phyloP scores from a whole-genome alignment of 768 basidiomycete species.

The Kwoniella bestiolae region DNA sequence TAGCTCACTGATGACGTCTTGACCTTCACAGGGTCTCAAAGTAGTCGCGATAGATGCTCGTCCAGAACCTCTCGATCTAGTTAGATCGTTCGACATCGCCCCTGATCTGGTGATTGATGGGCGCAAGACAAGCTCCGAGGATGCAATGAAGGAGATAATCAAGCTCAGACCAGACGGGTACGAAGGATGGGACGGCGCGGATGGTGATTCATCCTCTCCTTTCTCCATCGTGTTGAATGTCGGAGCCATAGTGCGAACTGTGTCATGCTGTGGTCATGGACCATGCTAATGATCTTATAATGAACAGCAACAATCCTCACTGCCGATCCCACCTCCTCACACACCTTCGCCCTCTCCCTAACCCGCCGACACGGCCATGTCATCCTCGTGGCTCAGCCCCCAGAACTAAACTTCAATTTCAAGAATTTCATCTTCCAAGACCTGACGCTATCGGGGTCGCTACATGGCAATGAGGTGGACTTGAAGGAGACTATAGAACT shows the following conservation, averaged over 20 bases:
- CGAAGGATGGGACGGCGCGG: conserved; percentile 27
- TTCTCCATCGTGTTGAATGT: too few relatives aligned
- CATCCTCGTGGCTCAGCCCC: conserved; percentile 29
- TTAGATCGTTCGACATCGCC: conserved; percentile 4
- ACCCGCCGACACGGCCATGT: conserved; percentile 27
- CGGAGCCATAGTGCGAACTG: too few relatives aligned
- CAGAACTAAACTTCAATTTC: conserved; percentile 14
- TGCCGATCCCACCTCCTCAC: conserved; percentile 25
- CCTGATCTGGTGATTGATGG: conserved; percentile 32
- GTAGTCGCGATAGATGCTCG: conserved; percentile 37
- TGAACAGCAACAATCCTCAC: conserved; percentile 26
- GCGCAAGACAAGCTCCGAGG: conserved; percentile 11
- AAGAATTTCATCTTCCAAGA: conserved; percentile 30
- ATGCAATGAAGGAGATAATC: conserved; percentile 22
- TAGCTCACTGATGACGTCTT: too few relatives aligned
- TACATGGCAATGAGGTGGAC: conserved; percentile 26
- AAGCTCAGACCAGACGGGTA: conserved; percentile 29
- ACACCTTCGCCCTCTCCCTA: conserved; percentile 19
- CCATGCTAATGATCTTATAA: too few relatives aligned
- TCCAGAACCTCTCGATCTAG: conserved; percentile 21
- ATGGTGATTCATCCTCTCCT: conserved; percentile 26
- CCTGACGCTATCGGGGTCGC: conserved; percentile 20
- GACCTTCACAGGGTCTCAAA: conserved; percentile 24
- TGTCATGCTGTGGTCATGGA: too few relatives aligned
- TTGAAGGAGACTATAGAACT: conserved; percentile 26